These are phyloP conservation scores for Ustilago cynodontis DNA, from an alignment of 1,284 basidiomycete species.

Conservation along the genomic window DNA sequence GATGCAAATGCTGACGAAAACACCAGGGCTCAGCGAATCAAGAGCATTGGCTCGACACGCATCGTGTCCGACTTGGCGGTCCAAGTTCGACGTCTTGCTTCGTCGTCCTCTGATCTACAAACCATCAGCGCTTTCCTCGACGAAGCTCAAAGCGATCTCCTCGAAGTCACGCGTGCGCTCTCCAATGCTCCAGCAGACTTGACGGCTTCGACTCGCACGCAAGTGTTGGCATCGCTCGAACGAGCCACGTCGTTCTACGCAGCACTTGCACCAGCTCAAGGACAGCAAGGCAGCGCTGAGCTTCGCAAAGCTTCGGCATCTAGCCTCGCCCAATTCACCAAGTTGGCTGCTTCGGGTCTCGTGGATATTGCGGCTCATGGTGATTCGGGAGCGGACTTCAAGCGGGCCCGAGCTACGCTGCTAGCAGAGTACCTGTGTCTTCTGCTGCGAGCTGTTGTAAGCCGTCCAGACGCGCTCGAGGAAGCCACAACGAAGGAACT, in stretches of 20 bases:
- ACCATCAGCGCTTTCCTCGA: constrained; percentile 16
- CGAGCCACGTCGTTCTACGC: constrained; percentile 36
- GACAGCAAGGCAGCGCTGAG: constrained; percentile 12
- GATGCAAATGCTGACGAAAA: constrained; percentile 24
- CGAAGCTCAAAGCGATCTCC: constrained; percentile 21
- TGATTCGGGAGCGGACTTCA: background rate
- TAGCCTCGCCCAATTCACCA: constrained; percentile 16
- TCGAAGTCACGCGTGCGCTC: constrained; percentile 15
- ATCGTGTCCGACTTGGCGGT: constrained; percentile 72
- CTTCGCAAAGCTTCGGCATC: constrained; percentile 16
- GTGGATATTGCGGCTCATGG: constrained; percentile 6
- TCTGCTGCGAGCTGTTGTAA: constrained; percentile 22
- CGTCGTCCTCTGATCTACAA: constrained; percentile 8
- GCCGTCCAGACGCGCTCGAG: constrained; percentile 24
- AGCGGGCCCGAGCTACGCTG: constrained; percentile 22
- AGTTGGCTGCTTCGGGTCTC: constrained; percentile 19
- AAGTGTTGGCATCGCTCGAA: constrained; percentile 16
- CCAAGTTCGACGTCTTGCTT: constrained; percentile 37
- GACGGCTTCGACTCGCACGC: background rate
- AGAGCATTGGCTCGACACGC: constrained; percentile 74
- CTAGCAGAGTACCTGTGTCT: constrained; percentile 35
- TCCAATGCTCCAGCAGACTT: constrained; percentile 3
- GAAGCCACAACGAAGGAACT: constrained; percentile 16
- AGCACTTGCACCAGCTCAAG: constrained; percentile 27
- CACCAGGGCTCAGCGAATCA: constrained; percentile 64